phyloP scores from a whole-genome alignment of 192 early-diverging fungal species.

The Coemansia sp. region DNA sequence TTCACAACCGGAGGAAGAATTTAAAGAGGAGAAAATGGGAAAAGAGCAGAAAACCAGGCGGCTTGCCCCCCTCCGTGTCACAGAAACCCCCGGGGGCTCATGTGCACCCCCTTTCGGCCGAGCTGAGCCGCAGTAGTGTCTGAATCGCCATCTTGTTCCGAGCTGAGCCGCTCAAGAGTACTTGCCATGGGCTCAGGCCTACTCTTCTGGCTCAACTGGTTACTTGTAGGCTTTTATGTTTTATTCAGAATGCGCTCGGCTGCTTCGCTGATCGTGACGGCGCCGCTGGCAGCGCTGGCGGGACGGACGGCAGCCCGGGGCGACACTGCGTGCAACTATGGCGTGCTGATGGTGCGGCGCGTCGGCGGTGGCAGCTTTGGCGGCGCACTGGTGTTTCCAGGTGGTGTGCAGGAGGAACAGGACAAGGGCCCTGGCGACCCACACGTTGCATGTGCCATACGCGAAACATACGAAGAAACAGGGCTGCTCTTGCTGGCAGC shows the following conservation, averaged over 20 bases:
- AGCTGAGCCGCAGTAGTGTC: too few species aligned
- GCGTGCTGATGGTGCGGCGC: conserved; percentile 48
- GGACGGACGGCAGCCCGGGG: not conserved
- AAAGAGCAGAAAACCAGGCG: not conserved
- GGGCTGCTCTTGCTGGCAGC: conserved; percentile 61
- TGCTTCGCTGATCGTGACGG: conserved; percentile 45
- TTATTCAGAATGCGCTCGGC: conserved; percentile 3
- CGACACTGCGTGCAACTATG: conserved; percentile 33
- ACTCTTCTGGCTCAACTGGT: too few species aligned
- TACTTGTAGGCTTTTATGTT: not conserved
- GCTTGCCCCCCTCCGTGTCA: not conserved
- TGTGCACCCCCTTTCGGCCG: not conserved
- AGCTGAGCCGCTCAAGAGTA: too few species aligned
- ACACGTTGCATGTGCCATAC: conserved; percentile 64
- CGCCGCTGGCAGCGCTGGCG: conserved; percentile 12
- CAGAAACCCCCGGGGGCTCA: not conserved
- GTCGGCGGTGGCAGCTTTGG: conserved; percentile 35
- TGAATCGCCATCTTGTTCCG: too few species aligned
- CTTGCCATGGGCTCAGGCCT: too few species aligned
- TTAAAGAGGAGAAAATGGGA: not conserved
- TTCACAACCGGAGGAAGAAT: not conserved
- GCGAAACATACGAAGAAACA: conserved; percentile 83
- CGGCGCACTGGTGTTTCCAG: conserved; percentile 43
- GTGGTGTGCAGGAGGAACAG: conserved; percentile 33
- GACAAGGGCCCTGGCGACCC: conserved; percentile 12